Base-by-base conservation (phyloP, 768 basidiomycete species). In the Leccinum ochraceum region DNA sequence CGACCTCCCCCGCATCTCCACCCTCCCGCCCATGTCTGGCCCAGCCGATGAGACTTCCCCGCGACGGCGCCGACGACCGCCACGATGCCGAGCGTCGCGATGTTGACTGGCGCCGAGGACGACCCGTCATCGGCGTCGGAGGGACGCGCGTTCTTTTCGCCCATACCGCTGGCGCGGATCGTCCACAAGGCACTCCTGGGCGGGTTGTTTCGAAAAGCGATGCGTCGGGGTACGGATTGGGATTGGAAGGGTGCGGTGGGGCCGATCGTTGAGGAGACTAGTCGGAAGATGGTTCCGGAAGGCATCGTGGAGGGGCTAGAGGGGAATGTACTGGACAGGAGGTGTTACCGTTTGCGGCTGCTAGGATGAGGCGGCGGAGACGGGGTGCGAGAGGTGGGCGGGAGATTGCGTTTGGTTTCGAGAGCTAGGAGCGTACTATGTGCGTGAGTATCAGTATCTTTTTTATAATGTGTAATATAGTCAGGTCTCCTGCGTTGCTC, bases 291-390 rank as follows among this genome's bases (percentile, higher is more conserved):
- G 72, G 42, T 69, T 6, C 66, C 66, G 0, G 60, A 61, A 6
- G 58, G 53, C 17, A 1, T 56, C 4, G 17, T 7, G 24, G 10
- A n/a, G 48, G 51, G 9, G 4, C 17, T n/a, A 0, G 44, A 62
- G 16, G 54, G 3, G 10, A 32, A 32, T 3, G 32, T 24, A 24
- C 17, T 11, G 30, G 58, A 5, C 49, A 32, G 26, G 56, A 48
- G 0, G 48, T 58, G 34, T 60, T 67, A 48, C 67, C 67, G 13
- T 71, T 63, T 37, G 58, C 64, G 10, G 69, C 69, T n/a, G 65
- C 69, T 62, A 69, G 71, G 58, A 69, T 71, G 59, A 64, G 59
- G 50, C 63, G 63, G 2, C 63, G 69, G 14, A 67, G 56, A 44
- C 60, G 60, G 53, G 42, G 59, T 24, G 69, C 69, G 24, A 56